Percentiles rank a stretch among this genome's conserved stretches.
Evolutionary conservation across 2,329 filamentous ascomycete species (phyloP).

Genomic region (Pseudogymnoascus sp.): DNA sequence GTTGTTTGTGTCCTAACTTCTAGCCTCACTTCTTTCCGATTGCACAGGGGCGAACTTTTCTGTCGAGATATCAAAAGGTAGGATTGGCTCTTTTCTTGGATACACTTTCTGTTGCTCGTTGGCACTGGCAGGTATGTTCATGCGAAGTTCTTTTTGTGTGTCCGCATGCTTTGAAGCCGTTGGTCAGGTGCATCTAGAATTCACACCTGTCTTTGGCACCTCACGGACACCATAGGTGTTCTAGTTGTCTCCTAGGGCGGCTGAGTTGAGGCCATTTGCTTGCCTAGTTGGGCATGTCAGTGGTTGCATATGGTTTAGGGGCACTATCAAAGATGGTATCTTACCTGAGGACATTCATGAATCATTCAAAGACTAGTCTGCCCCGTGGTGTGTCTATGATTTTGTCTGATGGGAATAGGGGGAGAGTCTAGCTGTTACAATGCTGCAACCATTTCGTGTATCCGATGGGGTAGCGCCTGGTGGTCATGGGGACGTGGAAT

Average conservation of each 20-base stretch:
- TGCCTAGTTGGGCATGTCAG: neutral
- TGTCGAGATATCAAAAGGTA: neutral
- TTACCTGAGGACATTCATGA: neutral
- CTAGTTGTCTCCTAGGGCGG: neutral
- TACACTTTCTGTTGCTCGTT: neutral
- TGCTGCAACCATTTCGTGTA: neutral
- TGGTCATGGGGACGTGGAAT: conserved; percentile 2
- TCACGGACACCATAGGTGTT: neutral
- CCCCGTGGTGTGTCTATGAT: neutral
- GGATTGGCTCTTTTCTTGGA: neutral
- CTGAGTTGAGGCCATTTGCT: neutral
- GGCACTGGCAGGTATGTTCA: neutral
- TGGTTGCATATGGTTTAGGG: neutral
- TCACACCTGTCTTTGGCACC: neutral
- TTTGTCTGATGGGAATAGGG: neutral
- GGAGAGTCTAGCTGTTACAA: neutral
- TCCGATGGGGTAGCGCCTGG: neutral
- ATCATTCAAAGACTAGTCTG: neutral
- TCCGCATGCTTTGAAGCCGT: neutral
- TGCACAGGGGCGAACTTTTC: neutral
- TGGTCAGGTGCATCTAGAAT: neutral
- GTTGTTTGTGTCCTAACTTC: neutral
- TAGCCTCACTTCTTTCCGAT: neutral
- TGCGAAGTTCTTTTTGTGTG: neutral
- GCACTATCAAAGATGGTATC: neutral